Evolutionary conservation across 441 rosid species (phyloP).

Genomic region (Erodium texanum): DNA sequence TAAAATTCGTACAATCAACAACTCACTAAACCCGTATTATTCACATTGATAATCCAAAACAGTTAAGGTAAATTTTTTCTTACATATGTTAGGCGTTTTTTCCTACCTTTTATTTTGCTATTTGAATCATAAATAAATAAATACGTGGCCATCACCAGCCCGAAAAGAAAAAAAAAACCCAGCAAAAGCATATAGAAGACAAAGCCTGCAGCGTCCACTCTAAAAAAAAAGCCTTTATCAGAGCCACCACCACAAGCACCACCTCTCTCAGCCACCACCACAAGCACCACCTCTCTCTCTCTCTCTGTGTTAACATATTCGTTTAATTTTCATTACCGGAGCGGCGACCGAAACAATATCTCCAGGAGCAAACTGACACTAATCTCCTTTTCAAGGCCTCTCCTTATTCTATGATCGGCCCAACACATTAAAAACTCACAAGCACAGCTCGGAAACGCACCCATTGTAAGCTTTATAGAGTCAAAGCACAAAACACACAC

Average conservation of each 20-base stretch:
- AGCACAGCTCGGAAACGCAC: too few relatives aligned
- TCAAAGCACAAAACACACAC: too few relatives aligned
- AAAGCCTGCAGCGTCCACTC: conserved; percentile 1
- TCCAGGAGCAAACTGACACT: background rate
- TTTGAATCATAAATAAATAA: too few relatives aligned
- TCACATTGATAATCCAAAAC: too few relatives aligned
- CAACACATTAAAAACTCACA: too few relatives aligned
- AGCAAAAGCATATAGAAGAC: background rate
- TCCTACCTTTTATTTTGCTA: too few relatives aligned
- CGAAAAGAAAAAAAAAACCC: background rate
- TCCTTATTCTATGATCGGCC: background rate
- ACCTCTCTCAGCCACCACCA: background rate
- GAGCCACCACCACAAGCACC: background rate
- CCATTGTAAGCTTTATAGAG: too few relatives aligned
- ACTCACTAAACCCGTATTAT: too few relatives aligned
- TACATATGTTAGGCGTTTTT: too few relatives aligned
- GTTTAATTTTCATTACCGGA: background rate
- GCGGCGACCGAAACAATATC: background rate
- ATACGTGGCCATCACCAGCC: background rate
- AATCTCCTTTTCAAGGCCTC: background rate
- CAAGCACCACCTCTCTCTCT: too few relatives aligned
- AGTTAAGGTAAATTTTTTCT: too few relatives aligned
- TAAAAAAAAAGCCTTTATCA: background rate
- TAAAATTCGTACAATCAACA: too few relatives aligned
- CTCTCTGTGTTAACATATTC: background rate